Percentiles rank a stretch among this genome's conserved stretches.
Conservation (phyloP, 176 grass and related monocot species). For the Eleusine coracana region DNA sequence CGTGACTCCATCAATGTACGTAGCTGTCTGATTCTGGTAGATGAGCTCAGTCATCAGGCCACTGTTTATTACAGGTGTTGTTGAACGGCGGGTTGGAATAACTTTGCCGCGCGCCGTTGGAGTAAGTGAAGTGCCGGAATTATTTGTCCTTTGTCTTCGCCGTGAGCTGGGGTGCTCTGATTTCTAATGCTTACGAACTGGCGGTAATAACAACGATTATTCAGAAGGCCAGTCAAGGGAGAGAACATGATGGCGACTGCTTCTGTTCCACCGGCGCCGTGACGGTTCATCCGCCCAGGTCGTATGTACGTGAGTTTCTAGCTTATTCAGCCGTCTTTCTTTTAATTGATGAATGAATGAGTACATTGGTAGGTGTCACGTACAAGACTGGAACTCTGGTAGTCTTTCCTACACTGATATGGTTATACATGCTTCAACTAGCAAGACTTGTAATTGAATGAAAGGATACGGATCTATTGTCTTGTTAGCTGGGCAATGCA, state of each 20-base stretch:
- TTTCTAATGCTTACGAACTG: slow-evolving; percentile 21
- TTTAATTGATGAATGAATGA: not conserved
- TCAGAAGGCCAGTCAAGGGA: not conserved
- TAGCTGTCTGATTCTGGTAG: slow-evolving; percentile 8
- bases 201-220: not conserved
- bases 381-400: not conserved
- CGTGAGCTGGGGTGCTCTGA: not conserved
- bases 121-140: not conserved
- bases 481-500: not conserved
- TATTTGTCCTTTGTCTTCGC: not conserved
- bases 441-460: not conserved
- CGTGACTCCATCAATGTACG: not conserved
- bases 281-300: not conserved
- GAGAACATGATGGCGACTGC: not conserved
- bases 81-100: slow-evolving; percentile 18
- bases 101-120: slow-evolving; percentile 3
- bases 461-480: not conserved
- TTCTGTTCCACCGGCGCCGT: slow-evolving; percentile 15
- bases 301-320: not conserved
- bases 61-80: not conserved
- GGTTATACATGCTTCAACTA: not conserved
- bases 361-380: not conserved
- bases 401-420: slow-evolving; percentile 28
- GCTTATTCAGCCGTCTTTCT: not conserved
- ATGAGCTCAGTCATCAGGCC: not conserved